Conservation (phyloP, 345 rosid genomes). For the Citrus medica region DNA sequence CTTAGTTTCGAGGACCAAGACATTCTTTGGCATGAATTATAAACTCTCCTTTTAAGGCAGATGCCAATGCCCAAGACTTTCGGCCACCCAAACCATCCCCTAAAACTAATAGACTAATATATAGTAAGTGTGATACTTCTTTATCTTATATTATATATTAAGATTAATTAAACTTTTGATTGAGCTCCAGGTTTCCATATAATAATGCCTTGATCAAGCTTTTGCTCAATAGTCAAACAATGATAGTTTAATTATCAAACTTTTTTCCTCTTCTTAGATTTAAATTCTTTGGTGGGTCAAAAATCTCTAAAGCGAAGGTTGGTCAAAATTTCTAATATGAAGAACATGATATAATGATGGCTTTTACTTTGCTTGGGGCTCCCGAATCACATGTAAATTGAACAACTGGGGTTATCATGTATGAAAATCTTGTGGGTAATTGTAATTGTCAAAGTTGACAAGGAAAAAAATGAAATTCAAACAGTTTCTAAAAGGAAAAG, state of each 20-base stretch:
- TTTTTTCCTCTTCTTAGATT: neutral
- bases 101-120: neutral
- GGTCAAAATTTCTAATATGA: neutral
- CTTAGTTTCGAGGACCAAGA: neutral
- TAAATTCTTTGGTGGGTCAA: neutral
- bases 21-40: neutral
- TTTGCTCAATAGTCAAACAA: neutral
- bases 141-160: neutral
- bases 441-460: neutral
- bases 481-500: too few species aligned
- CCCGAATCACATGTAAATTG: neutral
- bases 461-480: neutral
- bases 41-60: neutral
- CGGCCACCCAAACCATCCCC: neutral
- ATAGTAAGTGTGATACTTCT: neutral
- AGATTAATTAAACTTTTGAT: neutral
- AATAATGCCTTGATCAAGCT: conserved; percentile 6
- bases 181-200: conserved; percentile 3
- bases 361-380: neutral
- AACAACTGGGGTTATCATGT: neutral
- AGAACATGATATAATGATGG: neutral
- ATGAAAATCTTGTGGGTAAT: neutral
- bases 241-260: conserved; percentile 5
- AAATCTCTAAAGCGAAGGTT: neutral
- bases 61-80: neutral